phyloP scores from a whole-genome alignment of 106 monocot species.

The Agapanthus africanus region DNA sequence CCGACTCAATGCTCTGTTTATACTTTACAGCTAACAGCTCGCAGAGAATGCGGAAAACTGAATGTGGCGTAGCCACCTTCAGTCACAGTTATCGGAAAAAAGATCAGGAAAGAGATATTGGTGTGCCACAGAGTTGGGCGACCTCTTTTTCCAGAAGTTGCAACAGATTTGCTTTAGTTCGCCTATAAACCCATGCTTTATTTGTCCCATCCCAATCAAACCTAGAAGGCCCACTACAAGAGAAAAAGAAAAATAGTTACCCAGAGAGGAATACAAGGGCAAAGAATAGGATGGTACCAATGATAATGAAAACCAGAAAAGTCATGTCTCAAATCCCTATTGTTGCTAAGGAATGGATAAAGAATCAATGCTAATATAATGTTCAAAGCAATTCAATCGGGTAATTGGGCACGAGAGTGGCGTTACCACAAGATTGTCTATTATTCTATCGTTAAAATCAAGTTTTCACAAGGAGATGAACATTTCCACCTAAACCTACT shows the following conservation, averaged over 20 bases:
- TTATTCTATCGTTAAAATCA: too few relatives aligned
- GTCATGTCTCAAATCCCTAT: too few relatives aligned
- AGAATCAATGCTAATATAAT: not conserved
- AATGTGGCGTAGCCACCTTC: too few relatives aligned
- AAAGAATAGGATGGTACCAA: not conserved
- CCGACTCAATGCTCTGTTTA: too few relatives aligned
- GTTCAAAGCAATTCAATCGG: not conserved
- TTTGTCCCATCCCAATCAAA: constrained; percentile 15
- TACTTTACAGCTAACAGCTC: too few relatives aligned
- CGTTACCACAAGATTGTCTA: too few relatives aligned
- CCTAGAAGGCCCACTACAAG: constrained; percentile 11
- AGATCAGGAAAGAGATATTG: constrained; percentile 20
- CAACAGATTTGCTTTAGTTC: constrained; percentile 20
- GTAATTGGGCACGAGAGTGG: too few relatives aligned
- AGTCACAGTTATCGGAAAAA: too few relatives aligned
- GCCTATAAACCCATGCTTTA: constrained; percentile 17
- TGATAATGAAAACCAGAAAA: too few relatives aligned
- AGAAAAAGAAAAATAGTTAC: not conserved
- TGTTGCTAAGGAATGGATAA: not conserved
- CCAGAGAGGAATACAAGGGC: not conserved
- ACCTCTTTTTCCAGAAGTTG: constrained; percentile 18
- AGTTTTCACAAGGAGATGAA: too few relatives aligned
- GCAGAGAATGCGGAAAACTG: too few relatives aligned
- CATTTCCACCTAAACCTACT: too few relatives aligned
- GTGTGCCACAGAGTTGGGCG: constrained; percentile 18